Evolutionary conservation across 345 rosid genomes (phyloP), one percentile per base, ranked within the genome.

Genomic region (Iberis pinnata): DNA sequence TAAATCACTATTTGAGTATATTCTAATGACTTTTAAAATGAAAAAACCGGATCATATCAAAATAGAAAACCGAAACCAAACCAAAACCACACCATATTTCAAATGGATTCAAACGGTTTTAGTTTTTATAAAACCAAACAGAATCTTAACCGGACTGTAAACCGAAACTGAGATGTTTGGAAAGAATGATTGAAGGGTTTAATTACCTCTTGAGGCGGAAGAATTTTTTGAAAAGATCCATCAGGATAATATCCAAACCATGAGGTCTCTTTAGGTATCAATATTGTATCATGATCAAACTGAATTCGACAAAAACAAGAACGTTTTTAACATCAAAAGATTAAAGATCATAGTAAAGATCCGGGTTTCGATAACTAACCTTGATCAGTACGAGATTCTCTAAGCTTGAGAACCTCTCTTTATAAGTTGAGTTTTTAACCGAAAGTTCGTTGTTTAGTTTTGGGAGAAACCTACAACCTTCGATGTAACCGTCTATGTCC

Each of bases 191-290:
- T 18, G 26, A 15, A 22, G 0, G 18, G 4, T 27, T 33, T 5
- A n/a, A 8, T 19, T 64, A 77, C 94, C 88, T 86, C 67, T 56
- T 80, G 73, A n/a, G 73, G 75, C 0, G 90, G 71, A 67, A 89
- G 75, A 68, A 86, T 18, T 41, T 77, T 2, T 50, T 73, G 46
- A 27, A 76, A 80, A 44, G 79, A 39, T 0, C 94, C 89, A 45
- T 82, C 94, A n/a, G 84, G 82, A 66, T 72, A 84, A 56, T 84
- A 80, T 19, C 97, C 89, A 51, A 84, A 89, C 82, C 81, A 77
- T 47, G 97, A 70, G 7, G 95, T 89, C 76, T 84, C 85, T 61
- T 79, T 86, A 2, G 97, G 94, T 69, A 80, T 58, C 77, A 84
- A 63, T 60, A 84, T 72, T 0, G 79, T 70, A 56, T 86, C 97